Evolutionary conservation across 2,329 filamentous ascomycete genomes (phyloP), one percentile per base, ranked within the genome.

Genomic region (Trichoderma aggressivum): DNA sequence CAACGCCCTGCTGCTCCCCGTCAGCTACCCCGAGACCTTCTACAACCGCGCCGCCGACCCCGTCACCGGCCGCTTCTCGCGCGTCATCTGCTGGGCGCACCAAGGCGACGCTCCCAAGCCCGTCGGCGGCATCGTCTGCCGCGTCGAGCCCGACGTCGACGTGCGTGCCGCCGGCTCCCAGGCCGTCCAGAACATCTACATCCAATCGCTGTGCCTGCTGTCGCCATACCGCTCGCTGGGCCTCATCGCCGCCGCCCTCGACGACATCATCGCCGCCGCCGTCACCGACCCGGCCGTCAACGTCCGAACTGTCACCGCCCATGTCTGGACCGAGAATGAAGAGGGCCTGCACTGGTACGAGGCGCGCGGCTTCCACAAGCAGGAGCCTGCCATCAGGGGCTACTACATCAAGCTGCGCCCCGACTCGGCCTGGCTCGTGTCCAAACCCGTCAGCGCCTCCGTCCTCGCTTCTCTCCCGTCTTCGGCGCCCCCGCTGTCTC

Each of bases 311-410:
- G 81, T 90, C 18, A 91, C 88, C 74, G 90, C 90, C 5, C 90
- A 92, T 78, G 90, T 91, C 18, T 92, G 90, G 90, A 89, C 89
- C 12, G 85, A 89, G 72, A 91, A 91, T 77, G 84, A 86, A 3
- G 89, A 91, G 24, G 90, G 86, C 0, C 79, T 91, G 72, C 82
- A 82, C 71, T 92, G 90, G 89, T 92, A 92, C 79, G 76, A 81
- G 36, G 82, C 83, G 28, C 84, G 88, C 11, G 88, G 88, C 3
- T 92, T 92, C 77, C 75, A 77, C 71, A 82, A 82, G 64, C 82
- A 85, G 62, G 83, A 81, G 16, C 75, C 82, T 43, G 81, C 84
- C n/a, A 78, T 90, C 11, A 78, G 83, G 39, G 86, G 85, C 3
- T 92, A 92, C 78, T 92, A 92, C 79, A 82, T 86, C 75, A 88